A percentile compares a stretch with the other conserved stretches of the same genome.
These are phyloP conservation scores for Lanmaoa rubissima DNA, from an alignment of 768 basidiomycete genomes.

Conservation along the genomic window DNA sequence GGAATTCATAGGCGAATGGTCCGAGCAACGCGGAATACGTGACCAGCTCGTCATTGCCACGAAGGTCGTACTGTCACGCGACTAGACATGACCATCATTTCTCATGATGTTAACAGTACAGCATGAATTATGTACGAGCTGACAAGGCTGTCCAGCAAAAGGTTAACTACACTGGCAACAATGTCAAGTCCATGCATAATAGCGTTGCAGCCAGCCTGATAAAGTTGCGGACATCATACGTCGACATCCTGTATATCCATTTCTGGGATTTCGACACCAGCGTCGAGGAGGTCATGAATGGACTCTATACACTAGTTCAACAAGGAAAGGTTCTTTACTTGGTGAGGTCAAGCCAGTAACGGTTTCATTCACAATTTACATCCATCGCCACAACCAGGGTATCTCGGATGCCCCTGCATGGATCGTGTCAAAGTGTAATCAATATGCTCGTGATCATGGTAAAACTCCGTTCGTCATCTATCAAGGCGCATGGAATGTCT, in stretches of 20 bases:
- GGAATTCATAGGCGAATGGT: conserved; percentile 50
- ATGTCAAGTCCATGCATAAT: no score
- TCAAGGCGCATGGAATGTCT: conserved; percentile 46
- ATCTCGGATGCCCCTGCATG: conserved; percentile 45
- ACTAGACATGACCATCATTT: no score
- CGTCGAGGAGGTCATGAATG: conserved; percentile 45
- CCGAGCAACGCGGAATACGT: conserved; percentile 38
- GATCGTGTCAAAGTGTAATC: conserved; percentile 45
- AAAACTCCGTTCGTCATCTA: conserved; percentile 52
- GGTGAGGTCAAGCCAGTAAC: conserved; percentile 4
- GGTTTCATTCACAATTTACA: not conserved
- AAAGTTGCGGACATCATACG: no score
- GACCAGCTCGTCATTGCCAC: conserved; percentile 47
- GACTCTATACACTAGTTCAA: conserved; percentile 40
- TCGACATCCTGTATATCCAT: conserved; percentile 47
- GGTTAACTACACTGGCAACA: no score
- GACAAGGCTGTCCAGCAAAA: no score
- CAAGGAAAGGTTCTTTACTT: conserved; percentile 42
- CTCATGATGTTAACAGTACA: conserved; percentile 4
- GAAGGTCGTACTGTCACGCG: conserved; percentile 26
- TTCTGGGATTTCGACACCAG: conserved; percentile 16
- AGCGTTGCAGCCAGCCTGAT: no score
- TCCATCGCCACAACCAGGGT: conserved; percentile 25
- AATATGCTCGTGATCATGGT: conserved; percentile 48
- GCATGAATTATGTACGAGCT: conserved; percentile 2